Base-by-base conservation (phyloP, 768 basidiomycete genomes). In the Fistulinella prunicolor region DNA sequence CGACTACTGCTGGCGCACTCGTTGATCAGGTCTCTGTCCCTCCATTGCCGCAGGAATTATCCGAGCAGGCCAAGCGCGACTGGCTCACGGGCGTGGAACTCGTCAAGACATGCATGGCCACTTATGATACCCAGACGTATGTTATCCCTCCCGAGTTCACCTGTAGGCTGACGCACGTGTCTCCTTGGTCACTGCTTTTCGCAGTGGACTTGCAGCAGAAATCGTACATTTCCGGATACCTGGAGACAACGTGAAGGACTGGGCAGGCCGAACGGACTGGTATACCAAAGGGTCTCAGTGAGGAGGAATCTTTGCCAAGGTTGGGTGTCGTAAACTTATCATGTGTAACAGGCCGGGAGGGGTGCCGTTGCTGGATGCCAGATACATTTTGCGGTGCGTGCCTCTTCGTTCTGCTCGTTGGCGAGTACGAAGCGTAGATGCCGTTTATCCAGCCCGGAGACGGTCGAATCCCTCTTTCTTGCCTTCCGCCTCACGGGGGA, bases 401-500 rank as follows among this genome's bases (percentile, higher is more conserved):
- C 26, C 44, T 30, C n/a, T 38, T 34, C 12, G 14, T 8, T 13
- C 37, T 24, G 12, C 14, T 35, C 40, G 17, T 5, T 28, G 26
- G 26, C 10, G 26, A 28, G 26, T 28, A 28, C 26, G 6, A 28
- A 6, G 26, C 6, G 26, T 10, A n/a, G n/a, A 10, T 28, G 26
- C 10, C 10, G 5, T n/a, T 28, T 28, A 17, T 34, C 8, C 56
- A 86, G 90, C 7, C 94, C 94, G 2, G 94, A 98, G 72, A 98
- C 94, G 2, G 80, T 94, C 21, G 94, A 98, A 65, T 94, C 90
- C 1, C 81, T 96, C 34, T 95, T 97, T 75, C 72, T 93, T 37
- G 94, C 92, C 1, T 96, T 77, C 67, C 81, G 94, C n/a, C 73
- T 93, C 4, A 95, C 94, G 3, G 92, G 92, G 6, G 83, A 96